Conservation (phyloP, 1,284 basidiomycete species). For the Leucoagaricus sp. region DNA sequence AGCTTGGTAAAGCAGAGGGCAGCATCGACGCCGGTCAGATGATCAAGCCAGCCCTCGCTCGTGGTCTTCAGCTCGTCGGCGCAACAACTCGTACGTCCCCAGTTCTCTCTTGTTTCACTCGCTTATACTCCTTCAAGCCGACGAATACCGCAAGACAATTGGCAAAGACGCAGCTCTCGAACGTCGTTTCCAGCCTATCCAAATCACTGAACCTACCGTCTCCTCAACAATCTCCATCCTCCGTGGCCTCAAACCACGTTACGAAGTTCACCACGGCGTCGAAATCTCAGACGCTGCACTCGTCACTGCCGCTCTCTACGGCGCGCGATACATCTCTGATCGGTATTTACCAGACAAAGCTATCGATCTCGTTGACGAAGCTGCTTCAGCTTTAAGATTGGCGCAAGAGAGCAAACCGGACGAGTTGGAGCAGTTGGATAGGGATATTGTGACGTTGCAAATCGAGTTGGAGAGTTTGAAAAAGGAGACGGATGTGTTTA, state of each 20-base stretch:
- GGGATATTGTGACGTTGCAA: conserved; percentile 84
- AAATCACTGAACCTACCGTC: conserved; percentile 86
- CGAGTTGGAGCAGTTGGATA: conserved; percentile 80
- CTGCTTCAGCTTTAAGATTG: conserved; percentile 84
- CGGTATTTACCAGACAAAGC: conserved; percentile 90
- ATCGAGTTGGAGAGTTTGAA: conserved; percentile 91
- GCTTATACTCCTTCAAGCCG: conserved; percentile 45
- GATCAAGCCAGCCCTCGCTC: conserved; percentile 86
- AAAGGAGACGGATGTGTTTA: conserved; percentile 86
- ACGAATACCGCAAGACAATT: conserved; percentile 91
- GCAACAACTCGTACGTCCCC: conserved; percentile 76
- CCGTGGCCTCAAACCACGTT: conserved; percentile 81
- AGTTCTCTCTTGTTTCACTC: neutral
- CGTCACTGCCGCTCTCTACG: conserved; percentile 86
- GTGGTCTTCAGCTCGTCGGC: conserved; percentile 85
- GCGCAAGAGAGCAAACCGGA: conserved; percentile 92
- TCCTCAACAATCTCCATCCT: conserved; percentile 88
- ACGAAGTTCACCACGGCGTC: conserved; percentile 92
- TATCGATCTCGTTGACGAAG: conserved; percentile 90
- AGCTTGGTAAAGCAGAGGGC: conserved; percentile 90
- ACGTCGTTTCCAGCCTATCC: conserved; percentile 86
- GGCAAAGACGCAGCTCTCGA: conserved; percentile 92
- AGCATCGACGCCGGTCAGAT: conserved; percentile 91
- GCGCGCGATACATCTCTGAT: conserved; percentile 83
- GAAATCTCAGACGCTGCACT: conserved; percentile 87